Evolutionary conservation across 805 yeast genomes (phyloP), one percentile per base, ranked within the genome.

Genomic region (Yamadazyma kitorensis): DNA sequence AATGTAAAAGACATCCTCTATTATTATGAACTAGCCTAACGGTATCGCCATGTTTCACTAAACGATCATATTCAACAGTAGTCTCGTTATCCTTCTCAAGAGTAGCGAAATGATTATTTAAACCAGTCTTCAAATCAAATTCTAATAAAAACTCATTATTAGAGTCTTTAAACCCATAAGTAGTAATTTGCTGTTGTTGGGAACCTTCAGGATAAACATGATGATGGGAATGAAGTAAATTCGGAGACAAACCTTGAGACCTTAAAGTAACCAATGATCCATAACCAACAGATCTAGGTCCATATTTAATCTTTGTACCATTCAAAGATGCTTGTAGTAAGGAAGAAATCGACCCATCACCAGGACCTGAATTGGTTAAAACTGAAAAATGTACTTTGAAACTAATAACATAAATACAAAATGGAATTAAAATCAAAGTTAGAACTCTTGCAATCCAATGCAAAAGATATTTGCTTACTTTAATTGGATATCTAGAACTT

Each of bases 191-290:
- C 59, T 89, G 97, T 62, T 93, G 98, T 43, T 75, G 73, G 2
- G 96, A 86, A 3, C 98, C 98, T 44, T 79, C 87, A 11, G 98
- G 98, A 55, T 81, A 93, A 9, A 72, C 58, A 55, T 85, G 95
- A 12, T 71, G 68, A 55, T 93, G 98, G 0, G 98, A 91, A 56
- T 93, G 98, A 42, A 93, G 64, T 44, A 86, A 70, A 34, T 83
- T 79, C 11, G 86, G 82, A 31, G 84, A 76, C 31, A 82, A 63
- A 3, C 87, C 88, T 47, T 81, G 86, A 17, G 81, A 78, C 51
- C 85, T 71, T 32, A 85, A 45, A 1, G 91, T 80, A 10, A 82
- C 68, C 29, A 61, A 53, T 2, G 89, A 82, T 17, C 82, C 83
- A 46, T 55, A 68, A 3, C 80, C 79, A 17, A 83, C 65, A 29